phyloP scores from a whole-genome alignment of 495 filamentous ascomycete genomes.

The Daldinia decipiens region DNA sequence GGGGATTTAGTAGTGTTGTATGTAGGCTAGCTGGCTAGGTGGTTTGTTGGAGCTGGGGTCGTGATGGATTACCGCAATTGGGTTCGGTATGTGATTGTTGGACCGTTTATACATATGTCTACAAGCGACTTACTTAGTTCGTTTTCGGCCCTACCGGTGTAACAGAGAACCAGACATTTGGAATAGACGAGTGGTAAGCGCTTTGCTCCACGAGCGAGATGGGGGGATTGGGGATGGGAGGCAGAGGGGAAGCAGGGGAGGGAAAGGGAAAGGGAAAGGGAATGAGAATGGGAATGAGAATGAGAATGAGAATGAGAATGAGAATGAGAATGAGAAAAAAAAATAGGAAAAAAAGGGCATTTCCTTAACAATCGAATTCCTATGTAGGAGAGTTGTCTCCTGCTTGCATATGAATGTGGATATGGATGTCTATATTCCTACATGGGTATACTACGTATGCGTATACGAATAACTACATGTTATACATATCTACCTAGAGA shows the following conservation, averaged over 20 bases:
- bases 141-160: slow-evolving; percentile 36
- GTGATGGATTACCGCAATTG: slow-evolving; percentile 29
- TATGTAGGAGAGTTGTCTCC: neutral
- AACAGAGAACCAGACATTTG: slow-evolving; percentile 27
- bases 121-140: slow-evolving; percentile 25
- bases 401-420: slow-evolving; percentile 1
- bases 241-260: neutral
- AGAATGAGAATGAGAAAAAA: neutral
- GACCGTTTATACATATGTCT: slow-evolving; percentile 17
- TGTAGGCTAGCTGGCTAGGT: no score
- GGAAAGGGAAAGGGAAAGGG: no score
- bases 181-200: slow-evolving; percentile 33
- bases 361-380: neutral
- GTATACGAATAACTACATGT: neutral
- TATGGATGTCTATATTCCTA: neutral
- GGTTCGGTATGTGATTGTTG: slow-evolving; percentile 32
- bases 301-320: neutral
- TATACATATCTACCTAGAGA: neutral
- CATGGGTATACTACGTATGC: neutral
- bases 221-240: neutral
- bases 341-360: neutral
- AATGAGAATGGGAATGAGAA: neutral
- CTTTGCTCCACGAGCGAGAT: slow-evolving; percentile 8
- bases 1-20: neutral
- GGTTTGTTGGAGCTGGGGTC: slow-evolving; percentile 4